Base-by-base conservation (phyloP, 1,284 basidiomycete species). In the Pyrrhoderma lamaoense region DNA sequence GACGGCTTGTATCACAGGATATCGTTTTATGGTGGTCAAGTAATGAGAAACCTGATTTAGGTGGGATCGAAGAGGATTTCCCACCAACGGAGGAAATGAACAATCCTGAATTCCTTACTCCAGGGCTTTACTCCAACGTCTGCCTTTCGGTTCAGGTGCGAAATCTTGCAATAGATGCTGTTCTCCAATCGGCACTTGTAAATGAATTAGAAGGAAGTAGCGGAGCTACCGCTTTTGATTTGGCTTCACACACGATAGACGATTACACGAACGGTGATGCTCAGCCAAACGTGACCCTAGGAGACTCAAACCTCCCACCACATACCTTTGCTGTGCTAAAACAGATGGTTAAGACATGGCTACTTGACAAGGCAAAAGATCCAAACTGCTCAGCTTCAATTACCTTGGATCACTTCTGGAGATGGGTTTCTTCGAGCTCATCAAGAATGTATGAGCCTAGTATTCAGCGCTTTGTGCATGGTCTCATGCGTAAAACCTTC, bases 401-500 rank as follows among this genome's bases (percentile, higher is more conserved):
- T 5, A 76, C 78, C 0, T 77, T 89, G 47, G 91, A 95, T 63
- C 93, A 98, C 66, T 98, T 99, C 70, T 98, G 94, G 93, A 77
- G 96, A 27, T 99, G 96, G 96, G 79, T 96, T 56, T 89, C 84
- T 61, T 93, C 89, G 1, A 82, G 78, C 44, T 75, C 82, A 2
- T 90, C 93, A 27, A 79, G 85, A 54, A 82, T 99, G 73, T 96
- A 93, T 63, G 96, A 99, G 65, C 87, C 94, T 1, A 88, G 92
- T 47, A 75, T 99, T 4, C 93, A 98, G 65, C 83, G 89, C 0
- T 99, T 99, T 70, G 72, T 99, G 11, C 88, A 94, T 59, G 89
- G 93, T 8, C 77, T 99, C 47, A 99, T 99, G 96, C 84, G 90
- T 57, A 99, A 99, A 73, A 95, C 90, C 0, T 94, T 99, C 66